phyloP scores from a whole-genome alignment of 176 grass and related monocot genomes.

The Oryza australiensis region DNA sequence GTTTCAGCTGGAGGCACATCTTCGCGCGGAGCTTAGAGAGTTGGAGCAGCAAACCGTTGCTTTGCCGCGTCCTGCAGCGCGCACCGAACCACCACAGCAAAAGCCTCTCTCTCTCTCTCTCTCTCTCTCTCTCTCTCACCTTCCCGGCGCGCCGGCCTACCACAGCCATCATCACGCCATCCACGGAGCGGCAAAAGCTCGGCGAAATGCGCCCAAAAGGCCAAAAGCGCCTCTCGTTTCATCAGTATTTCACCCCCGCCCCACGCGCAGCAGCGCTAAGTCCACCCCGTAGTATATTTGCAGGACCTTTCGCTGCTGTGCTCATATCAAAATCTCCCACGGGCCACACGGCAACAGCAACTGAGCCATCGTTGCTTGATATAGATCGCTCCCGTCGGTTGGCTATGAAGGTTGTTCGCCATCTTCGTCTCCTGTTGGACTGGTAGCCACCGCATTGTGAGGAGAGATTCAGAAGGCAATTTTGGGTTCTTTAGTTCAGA shows the following conservation, averaged over 20 bases:
- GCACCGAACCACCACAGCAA: slow-evolving; percentile 5
- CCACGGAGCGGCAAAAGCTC: slow-evolving; percentile 40
- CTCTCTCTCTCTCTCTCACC: neutral
- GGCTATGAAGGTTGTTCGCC: slow-evolving; percentile 14
- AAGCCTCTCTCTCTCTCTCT: neutral
- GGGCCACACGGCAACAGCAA: neutral
- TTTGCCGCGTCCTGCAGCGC: slow-evolving; percentile 34
- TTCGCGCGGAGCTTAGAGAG: neutral
- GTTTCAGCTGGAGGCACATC: slow-evolving; percentile 32
- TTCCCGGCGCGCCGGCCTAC: slow-evolving; percentile 7
- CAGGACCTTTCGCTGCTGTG: neutral
- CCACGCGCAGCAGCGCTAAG: slow-evolving; percentile 22
- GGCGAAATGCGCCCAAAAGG: slow-evolving; percentile 43
- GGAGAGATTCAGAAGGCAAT: neutral
- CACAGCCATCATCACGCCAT: slow-evolving; percentile 45
- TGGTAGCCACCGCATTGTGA: slow-evolving; percentile 8
- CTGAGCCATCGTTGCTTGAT: neutral
- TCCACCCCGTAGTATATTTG: slow-evolving; percentile 30
- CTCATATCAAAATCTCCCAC: slow-evolving; percentile 22
- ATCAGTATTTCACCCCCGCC: neutral
- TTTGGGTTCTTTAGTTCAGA: neutral
- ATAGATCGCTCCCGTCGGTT: slow-evolving; percentile 34
- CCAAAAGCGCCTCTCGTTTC: slow-evolving; percentile 46
- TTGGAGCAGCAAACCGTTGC: slow-evolving; percentile 21
- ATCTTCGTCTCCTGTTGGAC: neutral